A percentile compares a stretch with the other conserved stretches of the same genome.
phyloP scores from a whole-genome alignment of 2,329 filamentous ascomycete genomes.

The Neurospora sp. region DNA sequence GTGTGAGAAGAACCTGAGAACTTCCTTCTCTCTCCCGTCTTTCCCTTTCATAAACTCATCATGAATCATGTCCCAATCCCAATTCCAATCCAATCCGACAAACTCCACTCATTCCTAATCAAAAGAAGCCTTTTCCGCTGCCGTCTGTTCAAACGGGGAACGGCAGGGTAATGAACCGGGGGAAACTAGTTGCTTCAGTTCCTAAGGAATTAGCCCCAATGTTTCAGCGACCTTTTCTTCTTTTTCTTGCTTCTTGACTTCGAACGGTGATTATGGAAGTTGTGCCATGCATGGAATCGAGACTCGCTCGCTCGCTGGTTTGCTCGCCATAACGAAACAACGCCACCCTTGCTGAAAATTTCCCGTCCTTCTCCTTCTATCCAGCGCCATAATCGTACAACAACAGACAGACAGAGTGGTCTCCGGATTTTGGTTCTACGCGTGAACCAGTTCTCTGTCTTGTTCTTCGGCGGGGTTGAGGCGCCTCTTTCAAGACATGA shows the following conservation, averaged over 20 bases:
- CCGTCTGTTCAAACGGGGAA: background rate
- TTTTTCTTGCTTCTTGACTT: background rate
- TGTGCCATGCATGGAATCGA: background rate
- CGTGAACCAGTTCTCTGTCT: background rate
- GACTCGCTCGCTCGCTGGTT: background rate
- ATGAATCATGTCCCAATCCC: background rate
- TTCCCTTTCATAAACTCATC: background rate
- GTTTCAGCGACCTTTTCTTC: constrained; percentile 3
- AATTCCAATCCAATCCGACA: background rate
- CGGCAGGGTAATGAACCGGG: background rate
- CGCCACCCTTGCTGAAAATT: background rate
- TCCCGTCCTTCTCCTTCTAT: background rate
- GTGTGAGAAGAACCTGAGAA: background rate
- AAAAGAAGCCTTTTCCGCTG: background rate
- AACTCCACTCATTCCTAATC: background rate
- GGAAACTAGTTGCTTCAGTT: constrained; percentile 21
- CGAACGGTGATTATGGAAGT: background rate
- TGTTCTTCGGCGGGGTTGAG: background rate
- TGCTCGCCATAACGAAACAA: too few relatives aligned
- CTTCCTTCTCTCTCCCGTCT: background rate
- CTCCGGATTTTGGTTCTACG: background rate
- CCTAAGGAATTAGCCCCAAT: constrained; percentile 22
- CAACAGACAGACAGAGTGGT: background rate
- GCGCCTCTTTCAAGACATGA: background rate
- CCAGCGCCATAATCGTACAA: background rate